These are phyloP conservation scores for Ogataea degrootiae DNA, from an alignment of 805 yeast species.

Conservation along the genomic window DNA sequence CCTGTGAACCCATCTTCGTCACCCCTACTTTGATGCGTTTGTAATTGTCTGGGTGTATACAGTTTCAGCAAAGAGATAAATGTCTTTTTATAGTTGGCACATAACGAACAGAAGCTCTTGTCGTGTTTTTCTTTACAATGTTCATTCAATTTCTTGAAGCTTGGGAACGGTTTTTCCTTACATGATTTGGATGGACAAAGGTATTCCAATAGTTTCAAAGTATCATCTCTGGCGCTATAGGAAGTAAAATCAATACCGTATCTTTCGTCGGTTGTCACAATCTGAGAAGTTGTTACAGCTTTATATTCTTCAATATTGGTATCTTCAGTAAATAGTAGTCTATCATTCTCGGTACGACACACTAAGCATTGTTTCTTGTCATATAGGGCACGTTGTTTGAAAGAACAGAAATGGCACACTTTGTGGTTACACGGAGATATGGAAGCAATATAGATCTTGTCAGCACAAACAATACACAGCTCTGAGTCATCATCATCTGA, in stretches of 20 bases:
- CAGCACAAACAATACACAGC: constrained; percentile 82
- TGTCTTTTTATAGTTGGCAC: constrained; percentile 71
- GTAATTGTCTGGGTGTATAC: constrained; percentile 57
- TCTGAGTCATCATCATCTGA: constrained; percentile 20
- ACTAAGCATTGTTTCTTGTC: constrained; percentile 71
- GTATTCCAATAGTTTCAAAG: constrained; percentile 48
- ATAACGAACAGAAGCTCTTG: constrained; percentile 64
- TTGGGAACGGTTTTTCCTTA: constrained; percentile 30
- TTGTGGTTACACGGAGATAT: constrained; percentile 79
- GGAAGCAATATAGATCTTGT: constrained; percentile 57
- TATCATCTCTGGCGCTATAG: constrained; percentile 38
- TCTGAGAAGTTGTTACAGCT: constrained; percentile 23
- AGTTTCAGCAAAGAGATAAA: constrained; percentile 68
- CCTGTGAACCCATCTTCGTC: constrained; percentile 79
- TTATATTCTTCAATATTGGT: constrained; percentile 32
- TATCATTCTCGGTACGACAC: constrained; percentile 69
- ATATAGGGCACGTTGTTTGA: constrained; percentile 79
- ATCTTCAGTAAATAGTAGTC: constrained; percentile 54
- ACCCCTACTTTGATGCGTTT: constrained; percentile 67
- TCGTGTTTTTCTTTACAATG: constrained; percentile 67
- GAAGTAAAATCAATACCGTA: constrained; percentile 60
- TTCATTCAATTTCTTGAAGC: constrained; percentile 53
- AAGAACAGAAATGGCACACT: constrained; percentile 77
- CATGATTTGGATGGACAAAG: constrained; percentile 45
- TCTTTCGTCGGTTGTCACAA: constrained; percentile 32